Evolutionary conservation across 768 basidiomycete genomes (phyloP), one percentile per base, ranked within the genome.

Genomic region (Infundibulicybe gibba): DNA sequence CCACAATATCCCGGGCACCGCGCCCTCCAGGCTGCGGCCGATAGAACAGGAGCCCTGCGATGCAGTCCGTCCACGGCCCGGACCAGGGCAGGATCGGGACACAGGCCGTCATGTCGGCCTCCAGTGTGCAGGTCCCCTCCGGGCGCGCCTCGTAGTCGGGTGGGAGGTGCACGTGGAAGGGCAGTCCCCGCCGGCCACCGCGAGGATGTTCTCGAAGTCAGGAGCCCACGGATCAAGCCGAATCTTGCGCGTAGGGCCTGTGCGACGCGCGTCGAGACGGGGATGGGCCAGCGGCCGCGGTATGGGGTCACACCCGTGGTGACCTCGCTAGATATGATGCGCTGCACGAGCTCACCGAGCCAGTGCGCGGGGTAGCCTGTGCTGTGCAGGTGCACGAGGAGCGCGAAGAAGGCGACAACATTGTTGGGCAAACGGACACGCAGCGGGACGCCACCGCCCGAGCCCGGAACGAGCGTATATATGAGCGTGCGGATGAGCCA

Each of bases 301-400:
- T 64, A 68, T 6, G 62, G 58, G 15, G 48, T 45, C 44, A 54
- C 55, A 48, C 64, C 60, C 38, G 60, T 61, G 25, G 52, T 39
- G 35, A 66, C 48, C 21, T 35, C 54, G 32, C 62, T 58, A 31
- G 54, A 50, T 8, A 68, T 48, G 12, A 66, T 43, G 14, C 49
- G 52, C 44, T 60, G 53, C n/a, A 63, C 40, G 53, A 59, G 64
- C 10, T 67, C 66, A 37, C 59, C 54, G 32, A 71, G 61, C 69
- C 67, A 69, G 49, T 67, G 69, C 9, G 48, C 53, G 2, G n/a
- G 69, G 51, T 64, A 70, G 4, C 66, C 66, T 33, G 67, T 61
- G 34, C 55, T 51, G 42, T 60, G 56, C 16, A 69, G 60, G 46
- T 65, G 57, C 17, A 64, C 50, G 32, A 70, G 54, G 2, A 70